These are phyloP conservation scores for Collariella sp. DNA, from an alignment of 495 filamentous ascomycete species.

Conservation along the genomic window DNA sequence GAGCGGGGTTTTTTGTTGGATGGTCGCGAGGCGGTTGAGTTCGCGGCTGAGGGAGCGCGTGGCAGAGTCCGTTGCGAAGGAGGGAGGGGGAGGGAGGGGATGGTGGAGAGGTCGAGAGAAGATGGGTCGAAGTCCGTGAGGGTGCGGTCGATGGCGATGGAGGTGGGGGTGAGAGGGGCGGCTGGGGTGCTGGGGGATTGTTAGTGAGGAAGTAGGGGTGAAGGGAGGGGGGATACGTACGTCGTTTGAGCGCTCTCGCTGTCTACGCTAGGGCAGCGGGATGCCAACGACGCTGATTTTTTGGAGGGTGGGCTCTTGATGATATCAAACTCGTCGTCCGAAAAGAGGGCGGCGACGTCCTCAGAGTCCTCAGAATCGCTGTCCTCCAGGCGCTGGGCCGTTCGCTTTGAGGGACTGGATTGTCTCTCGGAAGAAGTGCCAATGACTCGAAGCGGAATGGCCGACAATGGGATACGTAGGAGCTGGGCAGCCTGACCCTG, in stretches of 20 bases:
- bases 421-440: not conserved
- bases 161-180: not conserved
- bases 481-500: not conserved
- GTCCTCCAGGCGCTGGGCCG: conserved; percentile 5
- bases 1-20: conserved; percentile 54
- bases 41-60: conserved; percentile 56
- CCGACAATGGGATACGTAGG: conserved; percentile 24
- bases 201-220: not conserved
- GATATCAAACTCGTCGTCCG: conserved; percentile 24
- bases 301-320: not conserved
- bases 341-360: conserved; percentile 42
- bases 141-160: not conserved
- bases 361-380: conserved; percentile 47
- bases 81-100: conserved; percentile 56
- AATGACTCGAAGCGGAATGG: conserved; percentile 19
- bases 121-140: conserved; percentile 61
- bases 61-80: conserved; percentile 58
- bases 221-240: not conserved
- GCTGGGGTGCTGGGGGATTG: not conserved
- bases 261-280: conserved; percentile 7
- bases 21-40: conserved; percentile 46
- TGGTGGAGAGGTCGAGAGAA: conserved; percentile 43
- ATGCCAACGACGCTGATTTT: conserved; percentile 1
- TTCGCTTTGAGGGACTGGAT: not conserved
- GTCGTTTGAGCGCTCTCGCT: not conserved